Evolutionary conservation across 192 early-diverging fungal genomes (phyloP).

Genomic region (Backusella macrospora): DNA sequence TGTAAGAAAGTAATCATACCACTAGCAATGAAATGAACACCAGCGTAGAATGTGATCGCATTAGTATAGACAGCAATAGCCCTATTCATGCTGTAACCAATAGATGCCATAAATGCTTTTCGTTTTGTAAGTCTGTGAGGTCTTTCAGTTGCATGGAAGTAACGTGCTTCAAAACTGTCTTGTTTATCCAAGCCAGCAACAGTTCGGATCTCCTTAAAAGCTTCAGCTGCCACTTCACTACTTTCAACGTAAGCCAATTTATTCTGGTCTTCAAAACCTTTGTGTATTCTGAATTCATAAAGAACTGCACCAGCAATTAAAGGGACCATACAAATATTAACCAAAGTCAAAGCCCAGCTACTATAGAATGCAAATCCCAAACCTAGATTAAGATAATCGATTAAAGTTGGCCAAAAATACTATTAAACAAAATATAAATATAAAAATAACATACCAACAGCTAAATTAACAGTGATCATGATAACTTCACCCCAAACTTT

Average conservation of each 20-base stretch:
- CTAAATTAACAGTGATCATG: constrained; percentile 26
- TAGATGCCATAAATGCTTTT: constrained; percentile 61
- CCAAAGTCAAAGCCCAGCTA: constrained; percentile 83
- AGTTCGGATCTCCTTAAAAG: constrained; percentile 83
- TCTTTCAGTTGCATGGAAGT: constrained; percentile 57
- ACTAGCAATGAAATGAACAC: constrained; percentile 41
- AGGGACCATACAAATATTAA: constrained; percentile 65
- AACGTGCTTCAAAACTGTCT: constrained; percentile 67
- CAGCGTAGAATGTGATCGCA: constrained; percentile 72
- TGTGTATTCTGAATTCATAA: constrained; percentile 52
- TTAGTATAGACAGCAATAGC: constrained; percentile 72
- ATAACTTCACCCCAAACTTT: constrained; percentile 44
- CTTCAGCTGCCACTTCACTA: constrained; percentile 81
- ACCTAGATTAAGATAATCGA: constrained; percentile 12
- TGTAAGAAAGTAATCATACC: constrained; percentile 23
- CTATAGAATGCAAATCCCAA: constrained; percentile 64
- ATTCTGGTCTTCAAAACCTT: constrained; percentile 62
- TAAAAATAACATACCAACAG: constrained; percentile 23
- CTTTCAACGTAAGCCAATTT: constrained; percentile 76
- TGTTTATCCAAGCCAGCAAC: constrained; percentile 79
- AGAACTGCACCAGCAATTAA: constrained; percentile 53
- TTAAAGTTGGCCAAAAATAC: not conserved
- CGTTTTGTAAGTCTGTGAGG: constrained; percentile 70
- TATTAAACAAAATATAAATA: not conserved
- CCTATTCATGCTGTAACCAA: constrained; percentile 77